Evolutionary conservation across 176 grass and related monocot genomes (phyloP).

Genomic region (Zoysia pacifica): DNA sequence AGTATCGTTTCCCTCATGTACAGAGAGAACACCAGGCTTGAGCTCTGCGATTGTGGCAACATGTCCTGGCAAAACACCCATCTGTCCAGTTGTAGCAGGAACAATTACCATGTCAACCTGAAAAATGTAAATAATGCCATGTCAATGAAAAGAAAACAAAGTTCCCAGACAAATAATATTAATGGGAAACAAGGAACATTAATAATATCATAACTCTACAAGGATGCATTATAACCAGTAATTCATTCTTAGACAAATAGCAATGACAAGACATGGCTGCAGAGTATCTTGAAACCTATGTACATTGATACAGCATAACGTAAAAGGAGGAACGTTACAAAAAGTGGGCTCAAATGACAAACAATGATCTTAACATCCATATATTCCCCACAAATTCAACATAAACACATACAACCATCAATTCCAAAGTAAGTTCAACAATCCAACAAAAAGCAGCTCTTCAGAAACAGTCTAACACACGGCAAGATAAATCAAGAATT

Average conservation of each 20-base stretch:
- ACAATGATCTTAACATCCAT: no score
- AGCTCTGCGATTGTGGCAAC: constrained; percentile 92
- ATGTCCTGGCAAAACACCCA: constrained; percentile 97
- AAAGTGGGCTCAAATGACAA: no score
- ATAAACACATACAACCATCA: constrained; percentile 7
- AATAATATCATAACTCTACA: neutral
- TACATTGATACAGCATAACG: neutral
- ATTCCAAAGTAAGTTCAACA: neutral
- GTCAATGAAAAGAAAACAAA: neutral
- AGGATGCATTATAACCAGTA: neutral
- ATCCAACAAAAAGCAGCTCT: neutral
- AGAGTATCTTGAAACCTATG: constrained; percentile 20
- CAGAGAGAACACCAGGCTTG: constrained; percentile 89
- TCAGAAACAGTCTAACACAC: neutral
- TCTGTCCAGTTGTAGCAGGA: constrained; percentile 91
- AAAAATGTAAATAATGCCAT: neutral
- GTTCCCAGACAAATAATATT: neutral
- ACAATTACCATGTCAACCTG: constrained; percentile 98
- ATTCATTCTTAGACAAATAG: constrained; percentile 4
- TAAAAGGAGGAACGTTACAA: neutral
- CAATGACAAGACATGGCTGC: constrained; percentile 13
- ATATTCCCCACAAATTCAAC: neutral
- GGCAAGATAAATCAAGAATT: neutral
- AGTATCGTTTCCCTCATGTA: constrained; percentile 82
- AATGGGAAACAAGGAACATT: neutral